Evolutionary conservation across 257 asterid species (phyloP).

Genomic region (Solanum commersonii): DNA sequence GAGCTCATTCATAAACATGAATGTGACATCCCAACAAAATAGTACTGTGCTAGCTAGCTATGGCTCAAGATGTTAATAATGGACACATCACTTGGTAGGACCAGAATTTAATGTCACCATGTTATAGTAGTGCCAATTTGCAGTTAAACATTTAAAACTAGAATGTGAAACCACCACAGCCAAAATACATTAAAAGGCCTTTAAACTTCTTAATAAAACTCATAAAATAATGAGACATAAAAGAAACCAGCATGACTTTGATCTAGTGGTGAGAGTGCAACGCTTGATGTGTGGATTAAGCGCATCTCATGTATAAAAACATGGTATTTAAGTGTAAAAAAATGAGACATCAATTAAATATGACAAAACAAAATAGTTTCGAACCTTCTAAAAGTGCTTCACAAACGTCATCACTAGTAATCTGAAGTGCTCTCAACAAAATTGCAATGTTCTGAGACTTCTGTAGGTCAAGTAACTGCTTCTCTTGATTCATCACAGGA

Average conservation of each 20-base stretch:
- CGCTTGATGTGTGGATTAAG: not conserved
- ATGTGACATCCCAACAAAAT: not conserved
- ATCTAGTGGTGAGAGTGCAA: not conserved
- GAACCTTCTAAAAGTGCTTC: conserved; percentile 66
- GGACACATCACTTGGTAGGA: not conserved
- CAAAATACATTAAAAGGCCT: not conserved
- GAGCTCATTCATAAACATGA: not conserved
- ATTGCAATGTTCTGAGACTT: conserved; percentile 78
- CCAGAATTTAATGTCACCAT: not conserved
- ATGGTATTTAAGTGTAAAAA: not conserved
- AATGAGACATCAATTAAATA: not conserved
- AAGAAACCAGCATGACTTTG: not conserved
- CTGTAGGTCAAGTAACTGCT: conserved; percentile 54
- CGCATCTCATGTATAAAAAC: not conserved
- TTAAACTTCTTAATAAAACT: not conserved
- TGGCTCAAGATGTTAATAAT: not conserved
- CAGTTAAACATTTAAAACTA: not conserved
- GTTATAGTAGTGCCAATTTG: not conserved
- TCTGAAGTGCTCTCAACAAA: conserved; percentile 59
- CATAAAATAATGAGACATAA: not conserved
- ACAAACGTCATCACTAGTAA: conserved; percentile 68
- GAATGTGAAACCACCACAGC: not conserved
- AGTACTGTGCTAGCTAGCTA: not conserved
- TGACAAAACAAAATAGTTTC: not conserved
- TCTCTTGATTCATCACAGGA: conserved; percentile 33